Evolutionary conservation across 805 yeast species (phyloP).

Genomic region (Nakazawaea ishiwadae): DNA sequence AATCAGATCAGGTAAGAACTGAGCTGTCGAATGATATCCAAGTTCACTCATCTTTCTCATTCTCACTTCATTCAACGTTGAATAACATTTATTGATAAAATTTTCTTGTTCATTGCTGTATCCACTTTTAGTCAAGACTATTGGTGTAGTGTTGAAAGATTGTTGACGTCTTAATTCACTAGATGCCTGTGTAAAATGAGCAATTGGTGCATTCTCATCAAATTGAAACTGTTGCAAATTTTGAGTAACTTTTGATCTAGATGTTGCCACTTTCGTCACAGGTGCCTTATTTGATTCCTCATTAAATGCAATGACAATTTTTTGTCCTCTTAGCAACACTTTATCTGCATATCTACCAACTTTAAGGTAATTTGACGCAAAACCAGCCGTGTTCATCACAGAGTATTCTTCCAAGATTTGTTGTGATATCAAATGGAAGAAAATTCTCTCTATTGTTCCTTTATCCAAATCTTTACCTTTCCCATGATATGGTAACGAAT

Average conservation of each 20-base stretch:
- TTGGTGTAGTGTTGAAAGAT: constrained; percentile 15
- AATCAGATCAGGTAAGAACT: constrained; percentile 33
- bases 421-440: constrained; percentile 69
- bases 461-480: constrained; percentile 60
- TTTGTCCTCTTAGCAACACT: constrained; percentile 39
- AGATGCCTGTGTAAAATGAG: constrained; percentile 19
- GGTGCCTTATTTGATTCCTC: constrained; percentile 19
- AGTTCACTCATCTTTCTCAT: constrained; percentile 36
- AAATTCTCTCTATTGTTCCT: constrained; percentile 73
- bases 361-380: constrained; percentile 70
- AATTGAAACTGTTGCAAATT: constrained; percentile 18
- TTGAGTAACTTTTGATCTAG: no score
- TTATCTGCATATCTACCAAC: constrained; percentile 51
- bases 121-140: constrained; percentile 16
- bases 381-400: constrained; percentile 70
- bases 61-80: constrained; percentile 35
- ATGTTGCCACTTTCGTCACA: constrained; percentile 18
- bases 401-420: constrained; percentile 68
- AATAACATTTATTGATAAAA: constrained; percentile 26
- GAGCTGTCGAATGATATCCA: constrained; percentile 28
- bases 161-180: constrained; percentile 10
- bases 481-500: constrained; percentile 60
- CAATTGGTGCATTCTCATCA: constrained; percentile 17
- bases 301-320: constrained; percentile 50
- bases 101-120: constrained; percentile 20